Base-by-base conservation (phyloP, 2,329 filamentous ascomycete genomes). In the Apiospora sp. region DNA sequence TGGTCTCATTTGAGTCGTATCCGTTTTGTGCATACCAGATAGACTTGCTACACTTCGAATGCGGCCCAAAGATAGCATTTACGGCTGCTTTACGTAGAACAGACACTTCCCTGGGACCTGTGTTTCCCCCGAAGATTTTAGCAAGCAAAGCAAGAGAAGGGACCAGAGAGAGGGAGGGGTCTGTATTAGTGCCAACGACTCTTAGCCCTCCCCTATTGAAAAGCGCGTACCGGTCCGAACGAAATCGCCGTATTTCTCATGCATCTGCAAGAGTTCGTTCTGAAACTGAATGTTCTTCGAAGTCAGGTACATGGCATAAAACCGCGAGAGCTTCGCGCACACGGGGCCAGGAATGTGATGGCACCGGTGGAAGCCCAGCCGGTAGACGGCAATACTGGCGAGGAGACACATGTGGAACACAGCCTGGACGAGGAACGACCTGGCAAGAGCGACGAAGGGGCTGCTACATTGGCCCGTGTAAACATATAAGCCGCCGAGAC, bases 271-370 rank as follows among this genome's bases (percentile, higher is more conserved):
- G 51, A 90, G 83, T 74, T 86, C 85, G 41, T 75, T 75, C 22
- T 90, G 82, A 76, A 90, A 88, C 7, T 88, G 83, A 51, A 86
- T 83, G n/a, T 87, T 87, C 74, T 85, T 86, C 58, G 86, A 84
- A 7, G 87, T 87, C 68, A 89, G 85, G 71, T 86, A 89, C 2
- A 84, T 82, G 43, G 83, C 81, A 48, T 85, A 83, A 77, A 83
- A 84, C 30, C 81, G 79, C 12, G 83, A 83, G 69, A 86, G 69
- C 64, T 82, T 83, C 14, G 82, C 81, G 16, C 83, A 74, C 22
- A 84, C 76, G 1, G 85, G 86, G 4, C 85, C 85, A 13, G 83
- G 85, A 69, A 84, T 84, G 22, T 78, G 80, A 2, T 80, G 78
- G 0, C 86, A 77, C 10, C 84, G 82, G 72, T 86, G 84, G 67